phyloP scores from a whole-genome alignment of 129 eudicot species.

The Deinandra increscens region DNA sequence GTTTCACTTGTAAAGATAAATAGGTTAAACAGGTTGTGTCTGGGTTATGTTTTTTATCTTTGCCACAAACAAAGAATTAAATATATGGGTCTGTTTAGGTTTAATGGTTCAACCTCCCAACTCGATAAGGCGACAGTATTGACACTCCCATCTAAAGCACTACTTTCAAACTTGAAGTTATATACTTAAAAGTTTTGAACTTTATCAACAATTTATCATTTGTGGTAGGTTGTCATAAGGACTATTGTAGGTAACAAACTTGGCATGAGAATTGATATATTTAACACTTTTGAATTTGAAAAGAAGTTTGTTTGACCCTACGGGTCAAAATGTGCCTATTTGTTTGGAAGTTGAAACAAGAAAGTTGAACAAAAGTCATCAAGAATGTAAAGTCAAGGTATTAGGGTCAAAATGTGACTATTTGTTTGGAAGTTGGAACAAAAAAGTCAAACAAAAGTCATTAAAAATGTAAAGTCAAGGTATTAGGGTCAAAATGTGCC shows the following conservation, averaged over 20 bases:
- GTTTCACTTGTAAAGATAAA: not conserved
- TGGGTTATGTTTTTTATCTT: not conserved
- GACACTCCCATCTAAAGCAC: not conserved
- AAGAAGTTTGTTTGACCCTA: slow-evolving; percentile 4
- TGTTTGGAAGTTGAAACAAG: slow-evolving; percentile 3
- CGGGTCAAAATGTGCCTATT: slow-evolving; percentile 15
- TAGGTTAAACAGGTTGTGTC: not conserved
- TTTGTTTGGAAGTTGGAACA: no score
- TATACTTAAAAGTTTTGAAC: not conserved
- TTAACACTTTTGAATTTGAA: not conserved
- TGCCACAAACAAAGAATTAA: not conserved
- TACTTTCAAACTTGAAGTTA: not conserved
- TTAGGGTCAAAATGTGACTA: no score
- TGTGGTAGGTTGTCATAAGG: not conserved
- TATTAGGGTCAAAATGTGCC: no score
- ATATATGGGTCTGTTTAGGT: not conserved
- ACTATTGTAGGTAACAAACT: slow-evolving; percentile 7
- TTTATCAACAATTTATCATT: slow-evolving; percentile 12
- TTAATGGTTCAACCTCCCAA: not conserved
- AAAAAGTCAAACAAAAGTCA: no score
- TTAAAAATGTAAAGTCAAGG: no score
- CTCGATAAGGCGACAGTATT: not conserved
- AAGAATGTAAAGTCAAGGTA: slow-evolving; percentile 11
- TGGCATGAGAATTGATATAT: slow-evolving; percentile 1
- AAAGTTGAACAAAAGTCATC: slow-evolving; percentile 8